Evolutionary conservation across 331 rosid genomes (phyloP), one percentile per base, ranked within the genome.

Genomic region (Erythrophleum ivorense): DNA sequence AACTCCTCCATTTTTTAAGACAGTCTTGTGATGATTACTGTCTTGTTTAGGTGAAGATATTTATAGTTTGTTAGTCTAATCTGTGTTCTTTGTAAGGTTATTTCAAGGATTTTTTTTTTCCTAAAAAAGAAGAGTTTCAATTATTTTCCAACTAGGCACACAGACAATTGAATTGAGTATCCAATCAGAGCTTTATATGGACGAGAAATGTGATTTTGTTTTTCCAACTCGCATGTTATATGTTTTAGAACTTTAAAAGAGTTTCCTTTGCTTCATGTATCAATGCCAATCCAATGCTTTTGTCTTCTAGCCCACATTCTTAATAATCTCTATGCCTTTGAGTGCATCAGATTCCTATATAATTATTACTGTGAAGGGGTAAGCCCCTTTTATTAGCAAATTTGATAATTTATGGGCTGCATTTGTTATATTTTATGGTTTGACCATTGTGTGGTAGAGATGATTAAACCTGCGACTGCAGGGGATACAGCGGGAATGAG

Each of bases 181-280:
- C 19, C 77, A n/a, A 74, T 60, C 29, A 12, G 72, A 50, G 38
- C 71, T 54, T 69, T 41, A 59, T 78, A 6, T 45, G 7, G 53
- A 43, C 55, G 57, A 50, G 66, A 18, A 65, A 77, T 45, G 46
- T 21, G 31, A 2, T 49, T 67, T 50, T 40, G 7, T 13, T 29
- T 5, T 21, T 78, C 29, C 21, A 58, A 46, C 60, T 29, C 10
- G 13, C 78, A 53, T 31, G 41, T 57, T 18, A 29, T 49, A 12
- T 57, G 43, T 81, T 67, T 64, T 67, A n/a, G 53, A 66, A 65
- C 31, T 67, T n/a, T 59, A 2, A 62, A 71, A 34, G 74, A 5
- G 78, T 52, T 62, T 55, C 50, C 81, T 57, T 78, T 85, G n/a
- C 49, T 73, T 52, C 62, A 66, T 73, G 62, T 55, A 60, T 31